A percentile compares a stretch with the other conserved stretches of the same genome.
Conservation (phyloP, 2,329 filamentous ascomycete genomes). For the Dothideomycetes sp. region DNA sequence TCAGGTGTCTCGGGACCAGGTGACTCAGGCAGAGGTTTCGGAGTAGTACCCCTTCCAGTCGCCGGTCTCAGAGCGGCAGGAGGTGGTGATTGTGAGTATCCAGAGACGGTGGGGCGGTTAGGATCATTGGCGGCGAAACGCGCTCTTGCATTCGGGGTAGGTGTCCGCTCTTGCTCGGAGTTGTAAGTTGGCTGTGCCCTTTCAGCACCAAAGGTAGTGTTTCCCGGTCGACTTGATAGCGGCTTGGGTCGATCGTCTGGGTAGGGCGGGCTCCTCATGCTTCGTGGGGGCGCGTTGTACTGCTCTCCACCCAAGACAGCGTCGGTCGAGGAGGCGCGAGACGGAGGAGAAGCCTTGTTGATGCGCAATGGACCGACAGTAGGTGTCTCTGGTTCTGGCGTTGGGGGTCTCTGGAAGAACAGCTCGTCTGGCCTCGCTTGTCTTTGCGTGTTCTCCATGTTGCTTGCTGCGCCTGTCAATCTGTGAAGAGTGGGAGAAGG, state of each 20-base stretch:
- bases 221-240: conserved; percentile 17
- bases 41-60: conserved; percentile 58
- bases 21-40: conserved; percentile 74
- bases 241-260: conserved; percentile 27
- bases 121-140: conserved; percentile 38
- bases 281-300: conserved; percentile 49
- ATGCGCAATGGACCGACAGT: conserved; percentile 69
- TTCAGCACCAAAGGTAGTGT: conserved; percentile 23
- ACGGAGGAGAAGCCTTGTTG: conserved; percentile 60
- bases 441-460: conserved; percentile 3
- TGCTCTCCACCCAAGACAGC: conserved; percentile 60
- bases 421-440: conserved; percentile 69
- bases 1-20: conserved; percentile 66
- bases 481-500: neutral
- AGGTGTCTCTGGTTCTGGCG: conserved; percentile 49
- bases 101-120: conserved; percentile 34
- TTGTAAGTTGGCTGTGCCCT: conserved; percentile 20
- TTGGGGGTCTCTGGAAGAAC: conserved; percentile 47
- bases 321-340: conserved; percentile 39
- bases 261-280: conserved; percentile 33
- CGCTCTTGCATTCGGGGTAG: conserved; percentile 21
- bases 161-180: conserved; percentile 18
- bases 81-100: conserved; percentile 29
- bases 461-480: neutral
- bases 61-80: conserved; percentile 19